A percentile compares a stretch with the other conserved stretches of the same genome.
Evolutionary conservation across 2,329 filamentous ascomycete species (phyloP).

Genomic region (Neonectria sp.): DNA sequence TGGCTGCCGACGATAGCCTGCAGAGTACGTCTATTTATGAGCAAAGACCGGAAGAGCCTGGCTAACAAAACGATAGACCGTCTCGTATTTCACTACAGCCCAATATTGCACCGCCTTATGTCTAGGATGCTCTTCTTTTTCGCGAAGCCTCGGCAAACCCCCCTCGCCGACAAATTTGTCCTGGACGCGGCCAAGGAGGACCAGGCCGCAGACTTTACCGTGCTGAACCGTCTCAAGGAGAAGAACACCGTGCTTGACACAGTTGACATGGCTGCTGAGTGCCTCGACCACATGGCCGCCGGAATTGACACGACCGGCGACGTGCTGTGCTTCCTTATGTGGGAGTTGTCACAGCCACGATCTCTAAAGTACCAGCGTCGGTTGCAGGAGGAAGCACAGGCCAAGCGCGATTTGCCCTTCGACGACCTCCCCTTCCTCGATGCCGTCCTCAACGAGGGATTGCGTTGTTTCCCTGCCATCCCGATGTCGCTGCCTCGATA

Average conservation of each 20-base stretch:
- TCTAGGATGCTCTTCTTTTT: slow-evolving; percentile 63
- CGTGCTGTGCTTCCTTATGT: slow-evolving; percentile 79
- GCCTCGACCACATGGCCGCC: slow-evolving; percentile 79
- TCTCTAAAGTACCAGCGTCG: slow-evolving; percentile 66
- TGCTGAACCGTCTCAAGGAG: slow-evolving; percentile 71
- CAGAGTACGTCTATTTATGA: slow-evolving; percentile 65
- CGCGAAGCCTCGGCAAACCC: slow-evolving; percentile 69
- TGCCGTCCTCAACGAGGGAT: slow-evolving; percentile 73
- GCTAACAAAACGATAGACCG: slow-evolving; percentile 62
- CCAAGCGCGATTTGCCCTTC: slow-evolving; percentile 56
- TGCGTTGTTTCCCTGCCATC: slow-evolving; percentile 75
- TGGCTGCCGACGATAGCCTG: slow-evolving; percentile 77
- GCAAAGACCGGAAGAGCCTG: no score
- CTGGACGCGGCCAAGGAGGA: slow-evolving; percentile 63
- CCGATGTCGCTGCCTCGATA: slow-evolving; percentile 77
- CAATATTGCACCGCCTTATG: slow-evolving; percentile 64
- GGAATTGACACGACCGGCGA: slow-evolving; percentile 82
- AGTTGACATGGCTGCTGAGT: slow-evolving; percentile 75
- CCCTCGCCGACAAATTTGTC: slow-evolving; percentile 73
- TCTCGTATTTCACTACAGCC: slow-evolving; percentile 71
- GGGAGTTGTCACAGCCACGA: slow-evolving; percentile 75
- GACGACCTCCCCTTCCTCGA: slow-evolving; percentile 73
- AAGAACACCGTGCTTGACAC: slow-evolving; percentile 63
- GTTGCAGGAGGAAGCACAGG: slow-evolving; percentile 67
- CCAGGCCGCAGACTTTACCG: slow-evolving; percentile 67